Base-by-base conservation (phyloP, 2,329 filamentous ascomycete genomes). In the Aspergillus cejpii region DNA sequence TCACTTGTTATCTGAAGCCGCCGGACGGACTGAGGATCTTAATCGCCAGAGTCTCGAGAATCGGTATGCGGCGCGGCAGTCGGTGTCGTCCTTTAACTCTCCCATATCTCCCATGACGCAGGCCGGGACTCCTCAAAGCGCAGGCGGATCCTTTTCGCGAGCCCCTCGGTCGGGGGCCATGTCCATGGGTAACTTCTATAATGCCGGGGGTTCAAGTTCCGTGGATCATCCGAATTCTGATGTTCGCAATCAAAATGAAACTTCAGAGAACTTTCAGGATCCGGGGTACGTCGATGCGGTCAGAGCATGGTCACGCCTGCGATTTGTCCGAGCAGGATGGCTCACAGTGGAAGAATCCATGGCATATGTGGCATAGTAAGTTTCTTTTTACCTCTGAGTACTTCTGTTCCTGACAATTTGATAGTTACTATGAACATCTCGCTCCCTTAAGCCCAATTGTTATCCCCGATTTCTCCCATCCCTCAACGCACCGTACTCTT, bases 321-420 rank as follows among this genome's bases (percentile, higher is more conserved):
- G 90, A 34, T 97, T 97, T 62, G 91, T 97, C n/a, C 83, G 89
- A 43, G 89, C 89, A 6, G 92, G 92, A 7, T 97, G 91, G 91
- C 92, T 98, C 64, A 94, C 89, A 0, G 86, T 91, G 0, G 82
- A 86, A 53, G 92, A 98, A 67, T 91, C 88, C 17, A 90, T 97
- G 65, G 83, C 84, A 34, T 97, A 97, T 61, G 87, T 98, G 51
- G 84, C 90, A 63, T 97, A 97, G 83, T 87, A 76, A 59, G 80
- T 70, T 6, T 19, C 6, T 10, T 5, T 37, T 41, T 58, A 34
- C 3, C 27, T 26, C 7, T 41, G 17, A 14, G 40, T 41, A 23
- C 21, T 17, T 41, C 10, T 23, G 17, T 36, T 42, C 47, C 46
- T 51, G 15, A 53, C 50, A 15, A 40, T 31, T 14, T 41, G 28